phyloP scores from a whole-genome alignment of 75 land plant genomes.

The Selaginella tamariscina region DNA sequence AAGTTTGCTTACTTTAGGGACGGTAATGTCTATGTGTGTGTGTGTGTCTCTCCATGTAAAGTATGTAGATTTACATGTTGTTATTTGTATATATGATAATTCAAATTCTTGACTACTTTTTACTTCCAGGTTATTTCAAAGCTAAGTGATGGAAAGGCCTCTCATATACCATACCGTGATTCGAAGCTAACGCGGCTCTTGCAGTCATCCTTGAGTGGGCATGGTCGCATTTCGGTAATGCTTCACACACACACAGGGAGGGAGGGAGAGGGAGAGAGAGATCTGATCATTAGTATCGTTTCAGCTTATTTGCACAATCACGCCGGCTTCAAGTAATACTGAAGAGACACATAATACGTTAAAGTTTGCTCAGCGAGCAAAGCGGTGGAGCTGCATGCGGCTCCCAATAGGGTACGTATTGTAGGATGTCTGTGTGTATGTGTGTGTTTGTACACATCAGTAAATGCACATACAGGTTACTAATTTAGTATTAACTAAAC shows the following conservation, averaged over 20 bases:
- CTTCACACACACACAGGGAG: not conserved
- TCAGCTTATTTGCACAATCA: constrained; percentile 86
- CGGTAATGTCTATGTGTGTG: not conserved
- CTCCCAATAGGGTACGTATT: constrained; percentile 55
- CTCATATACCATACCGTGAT: constrained; percentile 20
- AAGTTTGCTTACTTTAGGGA: constrained; percentile 7
- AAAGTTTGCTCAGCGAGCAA: constrained; percentile 85
- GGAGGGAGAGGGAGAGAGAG: too few relatives aligned
- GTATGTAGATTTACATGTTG: too few relatives aligned
- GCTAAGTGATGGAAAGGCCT: constrained; percentile 17
- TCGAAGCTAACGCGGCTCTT: constrained; percentile 16
- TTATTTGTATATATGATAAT: too few relatives aligned
- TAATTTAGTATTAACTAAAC: too few relatives aligned
- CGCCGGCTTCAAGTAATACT: constrained; percentile 80
- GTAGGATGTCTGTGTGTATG: too few relatives aligned
- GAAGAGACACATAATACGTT: constrained; percentile 87
- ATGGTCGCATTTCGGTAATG: constrained; percentile 20
- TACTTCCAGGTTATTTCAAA: constrained; percentile 19
- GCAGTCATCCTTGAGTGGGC: constrained; percentile 19
- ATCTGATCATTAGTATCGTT: not conserved
- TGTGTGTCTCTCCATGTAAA: too few relatives aligned
- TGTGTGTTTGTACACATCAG: too few relatives aligned
- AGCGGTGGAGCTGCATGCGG: constrained; percentile 68
- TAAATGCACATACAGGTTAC: too few relatives aligned
- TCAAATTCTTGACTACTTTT: not conserved